These are phyloP conservation scores for Globisporangium abappressorium DNA, from an alignment of 352 stramenopile species.

Conservation along the genomic window DNA sequence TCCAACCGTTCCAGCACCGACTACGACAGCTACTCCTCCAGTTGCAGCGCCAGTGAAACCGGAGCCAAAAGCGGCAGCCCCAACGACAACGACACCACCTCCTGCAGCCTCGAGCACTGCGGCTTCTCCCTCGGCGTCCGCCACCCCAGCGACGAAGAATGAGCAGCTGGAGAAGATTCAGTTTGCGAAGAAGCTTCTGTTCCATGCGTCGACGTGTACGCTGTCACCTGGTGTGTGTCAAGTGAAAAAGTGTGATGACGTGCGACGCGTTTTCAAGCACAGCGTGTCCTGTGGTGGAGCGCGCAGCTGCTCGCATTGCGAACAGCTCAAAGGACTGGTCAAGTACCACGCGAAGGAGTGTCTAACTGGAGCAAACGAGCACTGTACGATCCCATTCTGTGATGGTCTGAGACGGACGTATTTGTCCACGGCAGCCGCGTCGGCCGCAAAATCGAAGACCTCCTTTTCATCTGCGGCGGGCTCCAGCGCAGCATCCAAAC, in stretches of 20 bases:
- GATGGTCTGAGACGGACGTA: slow-evolving; percentile 66
- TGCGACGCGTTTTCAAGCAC: slow-evolving; percentile 85
- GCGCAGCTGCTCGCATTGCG: slow-evolving; percentile 71
- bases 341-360: slow-evolving; percentile 87
- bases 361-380: slow-evolving; percentile 46
- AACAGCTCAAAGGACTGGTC: slow-evolving; percentile 79
- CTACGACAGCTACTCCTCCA: slow-evolving; percentile 1
- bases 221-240: slow-evolving; percentile 60
- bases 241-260: slow-evolving; percentile 86
- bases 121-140: slow-evolving; percentile 20
- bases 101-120: slow-evolving; percentile 2
- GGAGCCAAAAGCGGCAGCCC: slow-evolving; percentile 16
- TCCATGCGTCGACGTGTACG: slow-evolving; percentile 68
- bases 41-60: slow-evolving; percentile 30
- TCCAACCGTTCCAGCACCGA: neutral
- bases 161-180: slow-evolving; percentile 81
- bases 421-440: slow-evolving; percentile 34
- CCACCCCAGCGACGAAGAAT: slow-evolving; percentile 32
- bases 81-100: slow-evolving; percentile 6
- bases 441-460: slow-evolving; percentile 30
- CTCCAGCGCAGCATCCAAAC: slow-evolving; percentile 14
- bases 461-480: slow-evolving; percentile 20
- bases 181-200: slow-evolving; percentile 79
- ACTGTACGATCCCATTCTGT: slow-evolving; percentile 84
- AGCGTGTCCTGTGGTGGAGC: slow-evolving; percentile 69